Percentiles rank a stretch among this genome's conserved stretches.
Conservation (phyloP, 2,329 filamentous ascomycete genomes). For the Colletotrichum somersetense region DNA sequence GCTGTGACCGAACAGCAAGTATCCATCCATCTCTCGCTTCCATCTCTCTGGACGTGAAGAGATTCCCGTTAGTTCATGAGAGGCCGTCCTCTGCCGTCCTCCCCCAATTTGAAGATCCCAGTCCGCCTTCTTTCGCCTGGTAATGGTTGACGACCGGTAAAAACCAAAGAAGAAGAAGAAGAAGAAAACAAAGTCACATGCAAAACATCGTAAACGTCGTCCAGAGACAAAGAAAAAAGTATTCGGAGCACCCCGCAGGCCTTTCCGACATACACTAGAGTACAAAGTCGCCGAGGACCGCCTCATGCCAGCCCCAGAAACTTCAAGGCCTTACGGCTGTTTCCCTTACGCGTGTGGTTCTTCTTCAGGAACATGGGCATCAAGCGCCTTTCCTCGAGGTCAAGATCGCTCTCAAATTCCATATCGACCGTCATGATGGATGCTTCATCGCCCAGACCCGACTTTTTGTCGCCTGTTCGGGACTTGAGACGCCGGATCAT, state of each 20-base stretch:
- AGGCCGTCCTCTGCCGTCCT: background rate
- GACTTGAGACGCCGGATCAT: slow-evolving; percentile 51
- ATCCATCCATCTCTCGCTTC: background rate
- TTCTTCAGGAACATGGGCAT: slow-evolving; percentile 64
- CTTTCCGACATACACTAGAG: background rate
- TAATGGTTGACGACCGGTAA: background rate
- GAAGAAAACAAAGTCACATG: background rate
- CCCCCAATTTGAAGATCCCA: background rate
- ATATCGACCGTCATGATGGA: slow-evolving; percentile 54
- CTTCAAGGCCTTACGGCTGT: slow-evolving; percentile 65
- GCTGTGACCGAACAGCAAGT: background rate
- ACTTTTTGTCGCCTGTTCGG: slow-evolving; percentile 36
- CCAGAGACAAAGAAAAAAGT: background rate
- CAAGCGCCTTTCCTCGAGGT: slow-evolving; percentile 63
- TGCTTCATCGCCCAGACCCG: slow-evolving; percentile 44
- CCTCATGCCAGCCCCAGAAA: slow-evolving; percentile 62
- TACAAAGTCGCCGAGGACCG: background rate
- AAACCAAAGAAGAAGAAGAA: too few species aligned
- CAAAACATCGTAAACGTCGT: slow-evolving; percentile 16
- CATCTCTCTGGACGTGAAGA: background rate
- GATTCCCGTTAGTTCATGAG: background rate
- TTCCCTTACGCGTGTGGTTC: slow-evolving; percentile 53
- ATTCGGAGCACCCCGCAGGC: slow-evolving; percentile 2
- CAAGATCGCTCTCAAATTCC: slow-evolving; percentile 56
- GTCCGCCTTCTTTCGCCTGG: background rate